These are phyloP conservation scores for Triticum dicoccoides DNA, from an alignment of 176 grass and related monocot species.

Conservation along the genomic window DNA sequence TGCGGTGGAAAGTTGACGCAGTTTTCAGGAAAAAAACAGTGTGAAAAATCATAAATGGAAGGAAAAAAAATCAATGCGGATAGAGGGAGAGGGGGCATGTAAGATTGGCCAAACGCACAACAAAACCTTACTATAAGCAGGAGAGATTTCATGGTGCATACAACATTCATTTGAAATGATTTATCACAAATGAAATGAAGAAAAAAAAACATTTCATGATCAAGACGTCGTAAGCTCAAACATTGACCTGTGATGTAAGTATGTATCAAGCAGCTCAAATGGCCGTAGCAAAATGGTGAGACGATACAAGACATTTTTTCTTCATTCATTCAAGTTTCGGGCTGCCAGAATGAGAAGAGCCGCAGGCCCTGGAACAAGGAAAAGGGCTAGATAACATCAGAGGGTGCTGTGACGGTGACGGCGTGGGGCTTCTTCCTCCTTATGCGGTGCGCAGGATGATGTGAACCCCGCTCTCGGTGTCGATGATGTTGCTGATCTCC, in stretches of 20 bases:
- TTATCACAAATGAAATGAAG: neutral
- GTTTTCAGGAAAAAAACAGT: no score
- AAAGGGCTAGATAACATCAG: neutral
- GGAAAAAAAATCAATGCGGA: no score
- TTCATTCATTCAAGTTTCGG: neutral
- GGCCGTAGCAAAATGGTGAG: neutral
- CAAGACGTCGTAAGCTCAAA: neutral
- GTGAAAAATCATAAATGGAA: no score
- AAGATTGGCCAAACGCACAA: no score
- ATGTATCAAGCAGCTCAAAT: neutral
- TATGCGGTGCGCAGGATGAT: slow-evolving; percentile 82
- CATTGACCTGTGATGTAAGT: neutral
- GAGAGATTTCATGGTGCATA: neutral
- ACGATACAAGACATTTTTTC: neutral
- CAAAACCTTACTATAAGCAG: no score
- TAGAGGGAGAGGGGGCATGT: no score
- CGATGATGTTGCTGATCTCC: slow-evolving; percentile 68
- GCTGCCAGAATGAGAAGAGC: neutral
- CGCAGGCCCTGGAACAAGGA: neutral
- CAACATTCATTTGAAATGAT: neutral
- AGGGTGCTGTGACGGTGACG: neutral
- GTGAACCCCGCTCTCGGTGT: slow-evolving; percentile 90
- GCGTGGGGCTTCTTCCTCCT: neutral
- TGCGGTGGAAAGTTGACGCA: no score
- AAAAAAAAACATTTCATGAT: neutral